A percentile compares a stretch with the other conserved stretches of the same genome.
Evolutionary conservation across 441 rosid species (phyloP).

Genomic region (Bocquillonia castaneifolia): DNA sequence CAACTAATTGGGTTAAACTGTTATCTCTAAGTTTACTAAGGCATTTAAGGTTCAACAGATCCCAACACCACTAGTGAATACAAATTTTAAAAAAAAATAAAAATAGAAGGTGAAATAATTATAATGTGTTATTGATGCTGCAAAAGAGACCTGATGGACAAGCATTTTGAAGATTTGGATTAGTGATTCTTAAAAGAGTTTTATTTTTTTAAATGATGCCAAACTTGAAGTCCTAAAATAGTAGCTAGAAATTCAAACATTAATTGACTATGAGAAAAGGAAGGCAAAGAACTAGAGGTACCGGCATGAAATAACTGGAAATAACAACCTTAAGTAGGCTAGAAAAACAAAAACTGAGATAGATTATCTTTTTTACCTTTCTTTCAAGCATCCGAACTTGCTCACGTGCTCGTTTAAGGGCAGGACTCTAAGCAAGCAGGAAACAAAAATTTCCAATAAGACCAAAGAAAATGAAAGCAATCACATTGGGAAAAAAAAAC

Average conservation of each 20-base stretch:
- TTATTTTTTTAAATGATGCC: too few relatives aligned
- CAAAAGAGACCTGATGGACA: neutral
- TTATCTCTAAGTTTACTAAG: neutral
- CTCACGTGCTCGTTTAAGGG: constrained; percentile 58
- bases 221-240: neutral
- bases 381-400: constrained; percentile 62
- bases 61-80: neutral
- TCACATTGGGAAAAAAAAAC: neutral
- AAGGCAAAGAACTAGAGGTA: neutral
- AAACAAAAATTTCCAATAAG: constrained; percentile 13
- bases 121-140: neutral
- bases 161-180: neutral
- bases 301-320: neutral
- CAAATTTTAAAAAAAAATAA: neutral
- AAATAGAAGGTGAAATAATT: neutral
- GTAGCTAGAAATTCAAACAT: neutral
- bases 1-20: neutral
- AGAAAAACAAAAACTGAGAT: neutral
- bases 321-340: neutral
- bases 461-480: constrained; percentile 3
- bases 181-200: too few relatives aligned
- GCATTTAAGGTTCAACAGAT: neutral
- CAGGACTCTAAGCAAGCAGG: constrained; percentile 55
- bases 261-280: neutral
- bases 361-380: constrained; percentile 63